Base-by-base conservation (phyloP, 495 filamentous ascomycete species). In the Pyrenopolyporus hunteri region DNA sequence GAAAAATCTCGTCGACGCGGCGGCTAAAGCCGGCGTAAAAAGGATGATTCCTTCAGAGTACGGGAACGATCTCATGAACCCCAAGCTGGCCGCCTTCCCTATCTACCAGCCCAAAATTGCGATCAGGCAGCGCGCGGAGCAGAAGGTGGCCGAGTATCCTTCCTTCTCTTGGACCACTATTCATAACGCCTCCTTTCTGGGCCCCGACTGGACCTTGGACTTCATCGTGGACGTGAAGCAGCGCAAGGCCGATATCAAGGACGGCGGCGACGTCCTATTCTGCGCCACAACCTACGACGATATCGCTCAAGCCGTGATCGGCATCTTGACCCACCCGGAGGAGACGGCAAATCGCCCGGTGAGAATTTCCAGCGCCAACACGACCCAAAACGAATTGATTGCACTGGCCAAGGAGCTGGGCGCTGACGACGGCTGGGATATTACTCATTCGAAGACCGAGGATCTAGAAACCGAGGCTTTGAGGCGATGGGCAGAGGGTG, bases 41-140 rank as follows among this genome's bases (percentile, higher is more conserved):
- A 76, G 83, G 14, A 82, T 85, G 69, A 69, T 88, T 36, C 87
- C 85, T 0, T 83, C 81, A 8, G 84, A 87, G 53, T 90, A 83
- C 51, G 86, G 85, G 4, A 63, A 40, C 25, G 63, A 70, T 32
- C 45, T 67, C 11, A 55, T 67, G 25, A 65, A 57, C 14, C 71
- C 35, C 40, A 68, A 71, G 62, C 59, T 75, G 69, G 40, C 78
- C 69, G 43, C 72, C 74, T 78, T 68, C 58, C 67, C 54, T 4
- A 66, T 66, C 16, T 66, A 66, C 40, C 57, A 66, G 11, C 66
- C 72, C 22, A 85, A 85, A 55, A 62, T 81, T 14, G 67, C 63
- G 0, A 57, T 75, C 1, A 60, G 76, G 28, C 59, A 83, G 6
- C 66, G 75, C 14, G 70, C 81, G 16, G 66, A 76, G 45, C 53